A percentile compares a stretch with the other conserved stretches of the same genome.
Evolutionary conservation across 164 flowering plant genomes (phyloP).

Genomic region (Buxus sempervirens): DNA sequence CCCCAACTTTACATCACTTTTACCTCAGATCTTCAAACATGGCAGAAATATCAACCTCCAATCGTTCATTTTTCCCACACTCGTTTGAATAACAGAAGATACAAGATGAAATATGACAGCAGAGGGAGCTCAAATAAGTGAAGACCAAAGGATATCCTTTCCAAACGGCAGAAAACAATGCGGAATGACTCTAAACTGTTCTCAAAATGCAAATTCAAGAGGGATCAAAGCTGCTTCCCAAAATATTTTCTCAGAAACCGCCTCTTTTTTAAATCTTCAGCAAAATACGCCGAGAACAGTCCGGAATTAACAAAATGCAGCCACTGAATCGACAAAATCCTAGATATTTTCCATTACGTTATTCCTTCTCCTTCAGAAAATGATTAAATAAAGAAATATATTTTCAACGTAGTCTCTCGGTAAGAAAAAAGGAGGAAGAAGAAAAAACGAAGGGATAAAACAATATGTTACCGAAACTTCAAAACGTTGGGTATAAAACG

Average conservation of each 20-base stretch:
- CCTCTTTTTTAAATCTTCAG: not conserved
- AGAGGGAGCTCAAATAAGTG: not conserved
- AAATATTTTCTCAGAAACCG: not conserved
- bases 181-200: not conserved
- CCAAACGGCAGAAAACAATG: not conserved
- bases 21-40: not conserved
- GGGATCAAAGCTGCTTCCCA: conserved; percentile 11
- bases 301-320: conserved; percentile 7
- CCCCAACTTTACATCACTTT: not conserved
- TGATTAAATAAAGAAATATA: not conserved
- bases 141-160: not conserved
- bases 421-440: conserved; percentile 4
- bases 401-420: conserved; percentile 2
- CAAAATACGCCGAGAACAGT: not conserved
- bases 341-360: conserved; percentile 5
- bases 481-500: not conserved
- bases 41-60: not conserved
- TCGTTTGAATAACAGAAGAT: not conserved
- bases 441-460: not conserved
- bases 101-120: not conserved
- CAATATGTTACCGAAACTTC: not conserved
- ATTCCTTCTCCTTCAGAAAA: not conserved
- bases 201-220: conserved; percentile 4
- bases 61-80: not conserved
- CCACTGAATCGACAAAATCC: not conserved